Conservation (phyloP, 176 grass and related monocot species). For the Juncus effusus region DNA sequence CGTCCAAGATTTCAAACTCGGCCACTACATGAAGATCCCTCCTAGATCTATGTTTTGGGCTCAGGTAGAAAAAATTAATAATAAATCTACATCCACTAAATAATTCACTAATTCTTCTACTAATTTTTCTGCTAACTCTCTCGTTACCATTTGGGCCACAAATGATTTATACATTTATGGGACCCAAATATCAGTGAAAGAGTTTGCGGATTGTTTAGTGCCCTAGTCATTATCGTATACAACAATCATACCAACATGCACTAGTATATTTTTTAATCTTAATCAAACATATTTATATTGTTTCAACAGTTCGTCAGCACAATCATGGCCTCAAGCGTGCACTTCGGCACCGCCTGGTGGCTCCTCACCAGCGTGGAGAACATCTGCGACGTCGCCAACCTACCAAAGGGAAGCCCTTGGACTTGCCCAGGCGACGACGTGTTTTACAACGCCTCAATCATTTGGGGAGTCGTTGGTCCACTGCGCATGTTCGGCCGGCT, state of each 20-base stretch:
- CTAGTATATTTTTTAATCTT: neutral
- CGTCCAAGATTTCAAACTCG: conserved; percentile 88
- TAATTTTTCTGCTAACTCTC: neutral
- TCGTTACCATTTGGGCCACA: neutral
- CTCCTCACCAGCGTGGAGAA: conserved; percentile 37
- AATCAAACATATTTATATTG: neutral
- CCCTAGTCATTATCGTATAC: neutral
- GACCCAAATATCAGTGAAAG: no score
- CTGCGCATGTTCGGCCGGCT: conserved; percentile 65
- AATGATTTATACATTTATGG: neutral
- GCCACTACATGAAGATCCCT: conserved; percentile 99
- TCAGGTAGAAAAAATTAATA: conserved; percentile 44
- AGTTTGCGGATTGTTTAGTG: no score
- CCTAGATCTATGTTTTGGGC: conserved; percentile 89
- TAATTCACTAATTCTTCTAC: neutral
- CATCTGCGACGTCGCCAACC: conserved; percentile 48
- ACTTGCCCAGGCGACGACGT: conserved; percentile 76
- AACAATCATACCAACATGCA: neutral
- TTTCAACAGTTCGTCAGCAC: conserved; percentile 46
- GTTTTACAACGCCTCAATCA: conserved; percentile 88
- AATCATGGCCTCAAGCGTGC: conserved; percentile 43
- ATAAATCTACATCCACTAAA: no score
- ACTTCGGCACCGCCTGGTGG: conserved; percentile 90
- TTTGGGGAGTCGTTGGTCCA: conserved; percentile 83
- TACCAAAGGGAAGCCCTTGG: conserved; percentile 68